These are phyloP conservation scores for Plenodomus biglobosus DNA, from an alignment of 2,329 filamentous ascomycete species.

Conservation along the genomic window DNA sequence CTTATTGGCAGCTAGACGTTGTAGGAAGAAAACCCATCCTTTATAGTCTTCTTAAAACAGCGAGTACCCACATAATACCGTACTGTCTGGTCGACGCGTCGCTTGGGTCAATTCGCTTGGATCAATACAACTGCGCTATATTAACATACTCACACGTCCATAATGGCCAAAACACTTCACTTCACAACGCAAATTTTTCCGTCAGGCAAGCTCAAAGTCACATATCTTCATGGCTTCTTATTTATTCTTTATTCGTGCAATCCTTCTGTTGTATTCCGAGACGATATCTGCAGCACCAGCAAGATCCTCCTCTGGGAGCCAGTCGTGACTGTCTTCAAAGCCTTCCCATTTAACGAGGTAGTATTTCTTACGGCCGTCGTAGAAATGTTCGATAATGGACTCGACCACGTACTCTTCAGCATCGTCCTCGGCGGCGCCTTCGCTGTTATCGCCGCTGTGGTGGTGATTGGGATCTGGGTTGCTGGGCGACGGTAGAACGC, in stretches of 20 bases:
- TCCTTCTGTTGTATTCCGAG: constrained; percentile 22
- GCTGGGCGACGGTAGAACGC: background rate
- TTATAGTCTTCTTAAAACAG: too few species aligned
- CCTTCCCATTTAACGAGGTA: constrained; percentile 43
- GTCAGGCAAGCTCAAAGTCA: too few species aligned
- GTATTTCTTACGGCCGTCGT: constrained; percentile 21
- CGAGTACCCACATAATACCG: too few species aligned
- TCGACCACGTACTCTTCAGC: constrained; percentile 36
- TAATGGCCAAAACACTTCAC: too few species aligned
- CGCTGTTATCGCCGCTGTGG: background rate
- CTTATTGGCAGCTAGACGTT: too few species aligned
- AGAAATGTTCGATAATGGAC: constrained; percentile 29
- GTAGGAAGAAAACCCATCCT: too few species aligned
- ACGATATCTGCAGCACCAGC: constrained; percentile 31
- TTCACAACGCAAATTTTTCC: too few species aligned
- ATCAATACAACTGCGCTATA: too few species aligned
- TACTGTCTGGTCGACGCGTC: too few species aligned
- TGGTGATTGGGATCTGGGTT: background rate
- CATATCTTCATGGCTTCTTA: background rate
- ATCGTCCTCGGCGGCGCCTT: constrained; percentile 1
- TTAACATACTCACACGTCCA: too few species aligned
- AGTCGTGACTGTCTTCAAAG: constrained; percentile 35
- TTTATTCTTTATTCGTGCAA: constrained; percentile 12
- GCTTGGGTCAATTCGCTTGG: too few species aligned
- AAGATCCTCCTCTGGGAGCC: constrained; percentile 33